Conservation (phyloP, 371 early-diverging fungal species). For the Actinomortierella wolfii region DNA sequence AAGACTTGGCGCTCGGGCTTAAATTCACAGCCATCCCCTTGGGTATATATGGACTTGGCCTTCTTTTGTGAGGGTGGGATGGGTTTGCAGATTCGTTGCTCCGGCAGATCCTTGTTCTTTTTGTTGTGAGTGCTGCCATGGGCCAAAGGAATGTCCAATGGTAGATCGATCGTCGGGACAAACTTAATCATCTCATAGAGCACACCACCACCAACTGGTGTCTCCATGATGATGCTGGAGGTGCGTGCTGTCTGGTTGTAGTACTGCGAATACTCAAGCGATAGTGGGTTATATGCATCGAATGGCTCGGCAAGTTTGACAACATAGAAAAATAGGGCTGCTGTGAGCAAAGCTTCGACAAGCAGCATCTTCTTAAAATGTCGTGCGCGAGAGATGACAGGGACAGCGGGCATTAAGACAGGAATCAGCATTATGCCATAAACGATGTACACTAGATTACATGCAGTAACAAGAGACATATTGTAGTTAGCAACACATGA, state of each 20-base stretch:
- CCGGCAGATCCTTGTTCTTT: background rate
- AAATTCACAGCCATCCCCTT: slow-evolving; percentile 13
- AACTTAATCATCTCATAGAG: slow-evolving; percentile 17
- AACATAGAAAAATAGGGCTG: no score
- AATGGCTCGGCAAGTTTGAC: slow-evolving; percentile 8
- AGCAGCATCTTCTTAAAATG: slow-evolving; percentile 24
- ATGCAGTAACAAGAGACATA: background rate
- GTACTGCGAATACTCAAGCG: slow-evolving; percentile 19
- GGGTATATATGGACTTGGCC: background rate
- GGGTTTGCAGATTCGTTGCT: no score
- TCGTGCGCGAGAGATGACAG: slow-evolving; percentile 27
- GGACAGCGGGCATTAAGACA: slow-evolving; percentile 16
- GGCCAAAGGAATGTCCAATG: background rate
- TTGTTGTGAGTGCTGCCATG: background rate
- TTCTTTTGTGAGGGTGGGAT: background rate
- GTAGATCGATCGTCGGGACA: slow-evolving; percentile 5
- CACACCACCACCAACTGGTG: slow-evolving; percentile 11
- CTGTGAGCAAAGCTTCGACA: slow-evolving; percentile 17
- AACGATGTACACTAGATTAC: slow-evolving; percentile 21
- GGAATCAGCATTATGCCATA: slow-evolving; percentile 35
- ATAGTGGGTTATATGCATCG: slow-evolving; percentile 9
- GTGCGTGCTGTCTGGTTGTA: slow-evolving; percentile 30
- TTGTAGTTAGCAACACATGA: background rate
- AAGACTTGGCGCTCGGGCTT: slow-evolving; percentile 29
- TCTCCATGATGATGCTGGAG: slow-evolving; percentile 14